Conservation (phyloP, 345 rosid species). For the Clarkia xantiana region DNA sequence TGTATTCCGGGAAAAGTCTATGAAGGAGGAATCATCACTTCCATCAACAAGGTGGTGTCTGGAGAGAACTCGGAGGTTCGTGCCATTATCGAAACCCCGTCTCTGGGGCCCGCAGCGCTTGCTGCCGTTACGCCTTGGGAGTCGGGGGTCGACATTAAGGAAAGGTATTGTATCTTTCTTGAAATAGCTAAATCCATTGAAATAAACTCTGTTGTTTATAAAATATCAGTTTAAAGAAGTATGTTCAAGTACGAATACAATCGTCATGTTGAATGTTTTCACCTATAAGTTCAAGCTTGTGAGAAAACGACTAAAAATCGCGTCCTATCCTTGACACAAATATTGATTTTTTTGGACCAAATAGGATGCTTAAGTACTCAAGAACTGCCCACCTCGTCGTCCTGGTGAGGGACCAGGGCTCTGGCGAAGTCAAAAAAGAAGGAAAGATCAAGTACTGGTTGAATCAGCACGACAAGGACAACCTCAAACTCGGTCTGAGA, state of each 20-base stretch:
- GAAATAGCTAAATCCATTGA: too few species aligned
- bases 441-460: slow-evolving; percentile 25
- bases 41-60: slow-evolving; percentile 31
- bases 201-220: too few species aligned
- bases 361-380: slow-evolving; percentile 32
- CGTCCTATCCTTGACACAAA: too few species aligned
- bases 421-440: slow-evolving; percentile 23
- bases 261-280: too few species aligned
- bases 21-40: slow-evolving; percentile 60
- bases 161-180: background rate
- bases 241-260: too few species aligned
- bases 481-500: slow-evolving; percentile 41
- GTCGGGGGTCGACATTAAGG: slow-evolving; percentile 48
- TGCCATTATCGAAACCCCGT: slow-evolving; percentile 44
- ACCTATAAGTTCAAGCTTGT: too few species aligned
- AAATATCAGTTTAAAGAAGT: too few species aligned
- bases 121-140: slow-evolving; percentile 50
- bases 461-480: slow-evolving; percentile 38
- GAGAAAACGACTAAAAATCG: too few species aligned
- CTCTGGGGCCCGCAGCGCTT: slow-evolving; percentile 46
- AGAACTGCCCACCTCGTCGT: slow-evolving; percentile 39
- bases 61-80: slow-evolving; percentile 19
- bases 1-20: slow-evolving; percentile 7
- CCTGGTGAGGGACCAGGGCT: slow-evolving; percentile 26
- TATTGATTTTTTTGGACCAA: too few species aligned